A percentile compares a stretch with the other conserved stretches of the same genome.
Evolutionary conservation across 1,139 yeast genomes (phyloP).

Genomic region (Suhomyces panamericanus): DNA sequence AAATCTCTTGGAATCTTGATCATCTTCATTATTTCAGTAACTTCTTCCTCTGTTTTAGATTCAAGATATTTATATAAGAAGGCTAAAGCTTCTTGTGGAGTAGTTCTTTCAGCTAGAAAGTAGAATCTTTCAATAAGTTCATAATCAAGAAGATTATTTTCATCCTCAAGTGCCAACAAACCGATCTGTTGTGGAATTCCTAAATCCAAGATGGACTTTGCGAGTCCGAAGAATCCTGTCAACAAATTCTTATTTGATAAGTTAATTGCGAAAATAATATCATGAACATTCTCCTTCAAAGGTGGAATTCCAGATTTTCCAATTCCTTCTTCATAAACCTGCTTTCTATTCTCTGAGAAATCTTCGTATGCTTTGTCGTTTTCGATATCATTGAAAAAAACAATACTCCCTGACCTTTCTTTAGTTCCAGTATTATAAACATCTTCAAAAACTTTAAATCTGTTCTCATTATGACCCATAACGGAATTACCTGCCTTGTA

Average conservation of each 20-base stretch:
- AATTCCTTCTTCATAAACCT: constrained; percentile 34
- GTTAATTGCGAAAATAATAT: constrained; percentile 70
- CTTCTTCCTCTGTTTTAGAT: constrained; percentile 27
- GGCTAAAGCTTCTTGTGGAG: constrained; percentile 41
- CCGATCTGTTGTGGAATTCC: constrained; percentile 83
- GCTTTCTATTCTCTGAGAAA: constrained; percentile 45
- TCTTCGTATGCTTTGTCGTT: constrained; percentile 54
- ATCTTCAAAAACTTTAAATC: constrained; percentile 37
- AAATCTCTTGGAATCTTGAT: constrained; percentile 19
- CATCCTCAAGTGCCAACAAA: constrained; percentile 57
- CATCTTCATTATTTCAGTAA: constrained; percentile 23
- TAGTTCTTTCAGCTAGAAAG: constrained; percentile 32
- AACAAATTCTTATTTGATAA: constrained; percentile 53
- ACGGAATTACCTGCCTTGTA: constrained; percentile 37
- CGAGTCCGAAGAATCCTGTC: constrained; percentile 46
- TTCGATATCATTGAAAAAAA: constrained; percentile 79
- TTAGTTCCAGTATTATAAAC: constrained; percentile 32
- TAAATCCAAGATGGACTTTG: constrained; percentile 52
- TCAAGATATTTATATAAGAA: constrained; percentile 42
- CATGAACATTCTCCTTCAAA: constrained; percentile 72
- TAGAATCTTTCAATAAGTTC: constrained; percentile 36
- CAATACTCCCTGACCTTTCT: constrained; percentile 44
- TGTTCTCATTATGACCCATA: constrained; percentile 39
- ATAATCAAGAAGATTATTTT: constrained; percentile 25
- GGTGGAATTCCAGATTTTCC: constrained; percentile 60